phyloP scores from a whole-genome alignment of 2,329 filamentous ascomycete species.

The Herpotrichia juniperi region DNA sequence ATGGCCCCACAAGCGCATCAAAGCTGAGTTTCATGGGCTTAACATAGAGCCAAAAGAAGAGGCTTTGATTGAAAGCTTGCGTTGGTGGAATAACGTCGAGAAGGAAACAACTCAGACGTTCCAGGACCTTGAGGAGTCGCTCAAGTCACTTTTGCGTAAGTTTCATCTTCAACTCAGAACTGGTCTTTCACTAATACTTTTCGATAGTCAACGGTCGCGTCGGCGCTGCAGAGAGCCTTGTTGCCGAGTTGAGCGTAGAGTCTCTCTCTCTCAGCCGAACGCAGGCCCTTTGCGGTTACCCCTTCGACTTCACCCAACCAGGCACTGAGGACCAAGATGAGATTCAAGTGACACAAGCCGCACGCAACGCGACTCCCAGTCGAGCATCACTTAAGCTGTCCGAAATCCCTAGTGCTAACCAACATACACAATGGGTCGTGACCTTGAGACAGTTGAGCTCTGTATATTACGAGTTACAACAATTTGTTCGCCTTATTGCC shows the following conservation, averaged over 20 bases:
- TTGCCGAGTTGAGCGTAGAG: constrained; percentile 57
- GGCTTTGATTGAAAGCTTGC: constrained; percentile 77
- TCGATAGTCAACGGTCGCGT: constrained; percentile 54
- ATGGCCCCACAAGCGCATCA: constrained; percentile 68
- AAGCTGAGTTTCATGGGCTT: constrained; percentile 67
- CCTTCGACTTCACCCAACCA: constrained; percentile 37
- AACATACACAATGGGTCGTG: constrained; percentile 29
- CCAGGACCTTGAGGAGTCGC: constrained; percentile 70
- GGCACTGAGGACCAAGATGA: constrained; percentile 38
- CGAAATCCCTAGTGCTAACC: constrained; percentile 23
- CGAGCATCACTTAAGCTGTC: constrained; percentile 25
- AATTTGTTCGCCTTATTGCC: constrained; percentile 49
- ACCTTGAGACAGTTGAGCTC: constrained; percentile 28
- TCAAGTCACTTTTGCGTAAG: constrained; percentile 85
- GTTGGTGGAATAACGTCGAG: constrained; percentile 82
- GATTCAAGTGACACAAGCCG: constrained; percentile 20
- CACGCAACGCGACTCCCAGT: constrained; percentile 21
- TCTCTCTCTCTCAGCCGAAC: constrained; percentile 51
- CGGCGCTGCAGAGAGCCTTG: constrained; percentile 61
- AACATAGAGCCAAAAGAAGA: constrained; percentile 67
- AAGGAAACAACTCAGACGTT: constrained; percentile 67
- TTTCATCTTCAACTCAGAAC: constrained; percentile 22
- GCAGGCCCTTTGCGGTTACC: constrained; percentile 47
- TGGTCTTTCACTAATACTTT: constrained; percentile 20
- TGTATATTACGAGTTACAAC: constrained; percentile 51